Base-by-base conservation (phyloP, 2,329 filamentous ascomycete species). In the Cladophialophora yegresii region DNA sequence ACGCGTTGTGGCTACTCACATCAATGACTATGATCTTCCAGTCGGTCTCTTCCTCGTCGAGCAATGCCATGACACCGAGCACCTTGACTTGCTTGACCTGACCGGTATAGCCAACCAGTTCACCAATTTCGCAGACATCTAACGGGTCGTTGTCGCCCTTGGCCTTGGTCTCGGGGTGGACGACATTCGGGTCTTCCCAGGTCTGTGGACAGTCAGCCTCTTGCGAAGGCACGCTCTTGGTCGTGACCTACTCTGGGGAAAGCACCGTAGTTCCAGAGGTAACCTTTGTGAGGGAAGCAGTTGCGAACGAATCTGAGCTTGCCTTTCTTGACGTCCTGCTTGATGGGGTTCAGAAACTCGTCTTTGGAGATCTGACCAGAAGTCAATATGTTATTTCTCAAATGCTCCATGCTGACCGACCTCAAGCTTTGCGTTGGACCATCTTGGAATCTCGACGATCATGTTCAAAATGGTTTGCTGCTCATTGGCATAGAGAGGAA, bases 1-100 rank as follows among this genome's bases (percentile, higher is more conserved):
- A 55, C 8, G 13, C n/a, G 36, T 28, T 7, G 26, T 26, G 22
- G 28, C n/a, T 20, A 64, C 66, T 66, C 54, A 68, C 83, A 78
- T 99, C 95, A 77, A 99, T 96, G 81, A 98, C 95, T 75, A 99
- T 98, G 83, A 99, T 92, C 89, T 99, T 99, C 95, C 95, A 99
- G 87, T 99, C 95, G 71, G 95, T 99, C 89, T 99, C 95, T 81
- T 96, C 95, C 87, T 99, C 95, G 75, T 99, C 95, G 71, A 99
- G 91, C 72, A 99, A 88, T 73, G 95, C 95, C 95, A 99, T 99
- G 78, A 98, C 92, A 81, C 95, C 95, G 70, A 99, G 90, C 70
- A 98, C 91, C 89, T 98, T 99, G 87, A 99, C 95, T 84, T 98
- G 95, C 88, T 98, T 99, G 81, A 99, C 84, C 84, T 99, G 93